These are phyloP conservation scores for Solanum bulbocastanum DNA, from an alignment of 257 asterid genomes.

Conservation along the genomic window DNA sequence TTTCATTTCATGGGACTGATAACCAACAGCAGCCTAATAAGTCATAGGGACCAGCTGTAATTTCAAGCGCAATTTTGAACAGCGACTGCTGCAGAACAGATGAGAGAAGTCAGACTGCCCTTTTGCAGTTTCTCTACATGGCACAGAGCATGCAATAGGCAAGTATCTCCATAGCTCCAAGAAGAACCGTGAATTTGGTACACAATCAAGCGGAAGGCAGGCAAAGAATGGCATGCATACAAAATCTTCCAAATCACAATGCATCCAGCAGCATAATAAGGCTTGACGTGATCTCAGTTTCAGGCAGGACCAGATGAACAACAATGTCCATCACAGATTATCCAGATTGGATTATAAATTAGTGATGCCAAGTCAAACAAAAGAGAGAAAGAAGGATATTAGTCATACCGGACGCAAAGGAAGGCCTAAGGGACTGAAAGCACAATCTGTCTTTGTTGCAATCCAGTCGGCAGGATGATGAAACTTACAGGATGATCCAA, in stretches of 20 bases:
- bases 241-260: neutral
- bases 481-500: slow-evolving; percentile 68
- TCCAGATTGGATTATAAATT: neutral
- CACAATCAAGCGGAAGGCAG: neutral
- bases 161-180: neutral
- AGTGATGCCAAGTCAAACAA: neutral
- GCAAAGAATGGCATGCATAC: neutral
- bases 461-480: slow-evolving; percentile 70
- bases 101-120: neutral
- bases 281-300: neutral
- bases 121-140: neutral
- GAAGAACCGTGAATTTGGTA: neutral
- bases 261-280: neutral
- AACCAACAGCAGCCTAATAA: neutral
- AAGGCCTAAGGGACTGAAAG: slow-evolving; percentile 67
- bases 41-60: neutral
- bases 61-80: neutral
- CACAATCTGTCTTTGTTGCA: slow-evolving; percentile 26
- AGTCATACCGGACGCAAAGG: slow-evolving; percentile 77
- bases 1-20: neutral
- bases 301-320: neutral
- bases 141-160: neutral
- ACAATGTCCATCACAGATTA: neutral
- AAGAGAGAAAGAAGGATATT: neutral
- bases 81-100: neutral